phyloP scores from a whole-genome alignment of 1,139 yeast genomes.

The Yamadazyma membranifaciens region DNA sequence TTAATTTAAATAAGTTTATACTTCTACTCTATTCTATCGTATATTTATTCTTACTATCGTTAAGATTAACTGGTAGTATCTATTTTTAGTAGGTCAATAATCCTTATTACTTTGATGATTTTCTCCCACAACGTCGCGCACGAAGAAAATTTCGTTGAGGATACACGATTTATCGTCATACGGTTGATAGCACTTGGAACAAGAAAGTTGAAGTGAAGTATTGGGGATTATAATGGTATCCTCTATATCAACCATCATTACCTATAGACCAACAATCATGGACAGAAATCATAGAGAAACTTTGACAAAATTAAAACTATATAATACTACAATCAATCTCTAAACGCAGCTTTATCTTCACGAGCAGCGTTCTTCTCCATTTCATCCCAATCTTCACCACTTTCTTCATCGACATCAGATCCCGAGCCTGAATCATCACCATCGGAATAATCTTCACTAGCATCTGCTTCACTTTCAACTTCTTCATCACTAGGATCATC shows the following conservation, averaged over 20 bases:
- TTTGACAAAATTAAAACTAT: neutral
- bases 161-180: neutral
- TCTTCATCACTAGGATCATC: constrained; percentile 78
- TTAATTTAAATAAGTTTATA: too few relatives aligned
- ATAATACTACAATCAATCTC: constrained; percentile 18
- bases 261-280: too few relatives aligned
- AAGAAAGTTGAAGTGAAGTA: too few relatives aligned
- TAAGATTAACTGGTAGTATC: neutral
- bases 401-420: constrained; percentile 45
- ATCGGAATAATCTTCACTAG: constrained; percentile 48
- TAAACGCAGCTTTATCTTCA: constrained; percentile 36
- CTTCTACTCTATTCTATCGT: too few relatives aligned
- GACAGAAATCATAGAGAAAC: neutral
- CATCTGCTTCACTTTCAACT: constrained; percentile 56
- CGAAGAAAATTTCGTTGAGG: constrained; percentile 3
- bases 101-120: neutral
- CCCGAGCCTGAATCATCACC: constrained; percentile 12
- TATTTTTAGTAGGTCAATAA: neutral
- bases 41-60: too few relatives aligned
- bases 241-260: neutral
- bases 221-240: too few relatives aligned
- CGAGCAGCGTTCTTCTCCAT: constrained; percentile 67
- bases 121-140: constrained; percentile 1
- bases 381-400: constrained; percentile 76
- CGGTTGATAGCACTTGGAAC: too few relatives aligned